These are phyloP conservation scores for Teunomyces barrocoloradensis DNA, from an alignment of 805 yeast species.

Conservation along the genomic window DNA sequence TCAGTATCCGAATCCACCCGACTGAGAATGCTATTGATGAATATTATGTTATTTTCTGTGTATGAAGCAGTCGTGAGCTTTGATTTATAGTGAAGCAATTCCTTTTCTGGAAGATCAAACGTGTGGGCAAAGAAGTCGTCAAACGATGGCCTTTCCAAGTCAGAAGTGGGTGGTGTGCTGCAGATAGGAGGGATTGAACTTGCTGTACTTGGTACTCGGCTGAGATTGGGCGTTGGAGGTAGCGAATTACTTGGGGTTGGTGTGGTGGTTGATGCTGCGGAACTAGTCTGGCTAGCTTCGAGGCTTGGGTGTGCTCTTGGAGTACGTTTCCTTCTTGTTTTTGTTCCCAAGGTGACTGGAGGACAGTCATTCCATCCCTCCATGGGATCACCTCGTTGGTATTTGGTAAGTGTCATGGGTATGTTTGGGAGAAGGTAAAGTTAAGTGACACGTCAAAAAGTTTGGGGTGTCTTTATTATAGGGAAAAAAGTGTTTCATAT, in stretches of 20 bases:
- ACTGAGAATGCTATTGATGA: constrained; percentile 12
- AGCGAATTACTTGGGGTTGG: not conserved
- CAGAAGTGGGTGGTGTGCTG: not conserved
- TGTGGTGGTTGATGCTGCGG: not conserved
- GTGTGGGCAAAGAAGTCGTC: constrained; percentile 2
- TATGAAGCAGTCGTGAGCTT: constrained; percentile 27
- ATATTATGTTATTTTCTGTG: constrained; percentile 5
- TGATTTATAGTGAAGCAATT: constrained; percentile 41
- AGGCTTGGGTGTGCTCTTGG: constrained; percentile 5
- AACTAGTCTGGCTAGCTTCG: not conserved
- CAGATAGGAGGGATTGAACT: not conserved
- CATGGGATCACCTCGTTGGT: constrained; percentile 37
- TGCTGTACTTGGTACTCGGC: not conserved
- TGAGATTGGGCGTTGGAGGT: not conserved
- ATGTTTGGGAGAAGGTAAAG: not conserved
- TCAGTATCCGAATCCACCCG: not conserved
- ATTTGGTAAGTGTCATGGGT: constrained; percentile 30
- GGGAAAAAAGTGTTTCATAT: not conserved
- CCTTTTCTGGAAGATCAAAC: constrained; percentile 34
- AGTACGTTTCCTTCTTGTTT: constrained; percentile 5
- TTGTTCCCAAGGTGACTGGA: constrained; percentile 13
- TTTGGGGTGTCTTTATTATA: not conserved
- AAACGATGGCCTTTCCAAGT: constrained; percentile 2
- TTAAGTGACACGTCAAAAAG: constrained; percentile 3
- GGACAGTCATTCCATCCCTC: constrained; percentile 70